Evolutionary conservation across 495 filamentous ascomycete genomes (phyloP).

Genomic region (Aspergillus cristatus): DNA sequence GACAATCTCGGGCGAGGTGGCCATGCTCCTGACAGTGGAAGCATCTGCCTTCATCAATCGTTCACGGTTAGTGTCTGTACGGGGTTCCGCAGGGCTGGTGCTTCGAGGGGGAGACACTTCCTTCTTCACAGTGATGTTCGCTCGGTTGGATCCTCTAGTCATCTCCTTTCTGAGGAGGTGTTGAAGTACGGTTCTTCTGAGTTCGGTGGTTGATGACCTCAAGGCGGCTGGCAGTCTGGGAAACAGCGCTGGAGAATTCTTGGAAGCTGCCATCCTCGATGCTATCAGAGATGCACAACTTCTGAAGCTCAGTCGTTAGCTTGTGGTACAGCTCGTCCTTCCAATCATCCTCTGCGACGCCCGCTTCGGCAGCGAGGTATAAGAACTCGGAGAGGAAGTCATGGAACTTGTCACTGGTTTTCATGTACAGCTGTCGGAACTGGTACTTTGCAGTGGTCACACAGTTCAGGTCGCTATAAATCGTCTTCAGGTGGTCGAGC

Average conservation of each 20-base stretch:
- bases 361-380: constrained; percentile 1
- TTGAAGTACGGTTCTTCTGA: neutral
- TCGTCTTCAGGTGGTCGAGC: too few species aligned
- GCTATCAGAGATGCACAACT: neutral
- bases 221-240: neutral
- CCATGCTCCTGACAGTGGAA: constrained; percentile 1
- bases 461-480: too few species aligned
- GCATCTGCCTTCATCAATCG: constrained; percentile 2
- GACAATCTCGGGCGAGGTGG: neutral
- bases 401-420: constrained; percentile 1
- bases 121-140: neutral
- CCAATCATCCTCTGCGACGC: neutral
- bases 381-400: constrained; percentile 5
- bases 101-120: neutral
- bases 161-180: neutral
- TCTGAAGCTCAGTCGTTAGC: neutral
- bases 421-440: neutral
- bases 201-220: neutral
- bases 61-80: neutral
- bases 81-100: neutral
- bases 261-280: neutral
- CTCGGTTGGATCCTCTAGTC: neutral
- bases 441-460: constrained; percentile 1
- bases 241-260: neutral
- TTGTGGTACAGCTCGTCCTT: constrained; percentile 2